A percentile compares a stretch with the other conserved stretches of the same genome.
Conservation (phyloP, 768 basidiomycete genomes). For the Dictyophora rubrovolvata region DNA sequence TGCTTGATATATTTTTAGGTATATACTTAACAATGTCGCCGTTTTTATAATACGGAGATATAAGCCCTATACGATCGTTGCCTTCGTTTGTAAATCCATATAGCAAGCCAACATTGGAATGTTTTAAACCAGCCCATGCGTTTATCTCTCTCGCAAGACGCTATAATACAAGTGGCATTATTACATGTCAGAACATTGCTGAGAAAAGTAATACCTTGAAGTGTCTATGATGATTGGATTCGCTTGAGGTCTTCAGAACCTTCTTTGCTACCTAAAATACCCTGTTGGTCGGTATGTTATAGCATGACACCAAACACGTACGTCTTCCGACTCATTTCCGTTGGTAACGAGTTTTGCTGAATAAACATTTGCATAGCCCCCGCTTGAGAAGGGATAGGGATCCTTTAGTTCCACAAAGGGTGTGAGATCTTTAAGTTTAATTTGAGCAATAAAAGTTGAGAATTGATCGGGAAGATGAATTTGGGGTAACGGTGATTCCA, state of each 20-base stretch:
- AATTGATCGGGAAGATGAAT: not conserved
- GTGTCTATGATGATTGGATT: not conserved
- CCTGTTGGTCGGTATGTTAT: not conserved
- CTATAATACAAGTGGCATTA: not conserved
- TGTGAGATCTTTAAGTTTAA: not conserved
- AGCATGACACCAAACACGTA: not conserved
- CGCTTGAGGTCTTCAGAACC: not conserved
- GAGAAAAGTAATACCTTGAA: not conserved
- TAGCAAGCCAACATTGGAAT: conserved; percentile 2
- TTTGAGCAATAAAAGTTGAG: not conserved
- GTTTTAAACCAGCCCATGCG: not conserved
- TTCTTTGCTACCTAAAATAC: not conserved
- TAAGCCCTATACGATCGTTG: not conserved
- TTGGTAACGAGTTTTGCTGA: not conserved
- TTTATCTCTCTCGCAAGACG: not conserved
- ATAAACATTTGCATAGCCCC: not conserved
- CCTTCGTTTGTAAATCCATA: conserved; percentile 2
- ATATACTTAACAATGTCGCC: conserved; percentile 7
- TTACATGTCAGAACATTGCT: not conserved
- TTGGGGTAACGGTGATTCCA: not conserved
- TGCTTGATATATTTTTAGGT: not conserved
- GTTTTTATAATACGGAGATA: conserved; percentile 8
- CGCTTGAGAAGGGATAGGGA: not conserved
- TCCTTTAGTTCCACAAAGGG: not conserved
- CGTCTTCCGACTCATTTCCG: not conserved